Evolutionary conservation across 495 filamentous ascomycete species (phyloP).

Genomic region (Neurospora pannonica): DNA sequence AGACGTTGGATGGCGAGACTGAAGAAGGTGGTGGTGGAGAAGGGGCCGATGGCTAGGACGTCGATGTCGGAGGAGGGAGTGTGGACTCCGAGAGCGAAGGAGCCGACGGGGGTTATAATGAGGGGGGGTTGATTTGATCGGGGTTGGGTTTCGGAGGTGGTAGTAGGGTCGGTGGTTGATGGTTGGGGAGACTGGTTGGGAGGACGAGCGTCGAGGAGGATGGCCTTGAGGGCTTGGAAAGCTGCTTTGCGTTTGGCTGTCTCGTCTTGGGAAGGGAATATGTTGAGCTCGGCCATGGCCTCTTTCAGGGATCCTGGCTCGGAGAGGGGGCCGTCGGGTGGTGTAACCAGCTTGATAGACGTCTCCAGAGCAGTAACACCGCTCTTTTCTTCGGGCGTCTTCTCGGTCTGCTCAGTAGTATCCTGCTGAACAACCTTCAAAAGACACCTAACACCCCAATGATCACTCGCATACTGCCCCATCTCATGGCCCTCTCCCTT

Average conservation of each 20-base stretch:
- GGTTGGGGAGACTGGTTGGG: conserved; percentile 1
- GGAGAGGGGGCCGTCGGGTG: conserved; percentile 9
- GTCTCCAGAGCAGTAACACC: conserved; percentile 7
- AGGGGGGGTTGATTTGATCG: conserved; percentile 22
- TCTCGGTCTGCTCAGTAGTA: neutral
- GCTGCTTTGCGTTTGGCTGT: conserved; percentile 28
- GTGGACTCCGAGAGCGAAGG: conserved; percentile 50
- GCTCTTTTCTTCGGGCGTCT: conserved; percentile 6
- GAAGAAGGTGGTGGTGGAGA: conserved; percentile 47
- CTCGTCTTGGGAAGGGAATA: conserved; percentile 36
- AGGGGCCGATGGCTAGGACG: conserved; percentile 47
- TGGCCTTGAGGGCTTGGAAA: conserved; percentile 31
- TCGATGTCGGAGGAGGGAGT: conserved; percentile 46
- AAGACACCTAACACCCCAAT: conserved; percentile 44
- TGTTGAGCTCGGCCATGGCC: conserved; percentile 17
- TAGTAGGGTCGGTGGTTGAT: conserved; percentile 8
- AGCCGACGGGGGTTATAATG: conserved; percentile 47
- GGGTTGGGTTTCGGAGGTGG: neutral
- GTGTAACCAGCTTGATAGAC: conserved; percentile 16
- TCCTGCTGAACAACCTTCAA: conserved; percentile 18
- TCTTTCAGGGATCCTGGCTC: conserved; percentile 15
- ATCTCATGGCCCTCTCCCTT: conserved; percentile 1
- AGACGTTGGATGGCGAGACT: conserved; percentile 40
- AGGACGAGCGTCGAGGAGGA: conserved; percentile 22
- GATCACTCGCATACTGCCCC: conserved; percentile 40